Evolutionary conservation across 177 flowering plant species (phyloP).

Genomic region (Tripterygium wilfordii): DNA sequence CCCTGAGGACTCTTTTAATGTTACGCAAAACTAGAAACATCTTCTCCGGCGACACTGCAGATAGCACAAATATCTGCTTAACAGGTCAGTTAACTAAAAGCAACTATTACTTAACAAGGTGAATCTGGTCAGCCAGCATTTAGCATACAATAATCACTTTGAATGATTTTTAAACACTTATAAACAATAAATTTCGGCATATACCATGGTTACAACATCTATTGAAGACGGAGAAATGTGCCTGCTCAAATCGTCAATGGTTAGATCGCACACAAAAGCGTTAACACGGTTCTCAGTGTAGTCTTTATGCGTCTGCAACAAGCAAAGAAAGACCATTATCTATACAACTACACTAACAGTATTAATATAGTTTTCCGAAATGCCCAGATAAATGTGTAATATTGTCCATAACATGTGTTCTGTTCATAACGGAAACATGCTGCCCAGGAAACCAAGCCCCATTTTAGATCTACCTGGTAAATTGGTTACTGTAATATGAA

Average conservation of each 20-base stretch:
- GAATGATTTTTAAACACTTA: neutral
- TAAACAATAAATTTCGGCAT: conserved; percentile 2
- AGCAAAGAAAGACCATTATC: conserved; percentile 1
- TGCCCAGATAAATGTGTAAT: no score
- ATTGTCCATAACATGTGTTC: no score
- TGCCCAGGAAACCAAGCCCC: no score
- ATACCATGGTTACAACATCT: conserved; percentile 94
- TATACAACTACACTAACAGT: neutral
- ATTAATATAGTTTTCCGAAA: no score
- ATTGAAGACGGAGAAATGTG: conserved; percentile 75
- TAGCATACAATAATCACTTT: neutral
- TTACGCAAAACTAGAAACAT: conserved; percentile 79
- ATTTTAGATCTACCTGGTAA: no score
- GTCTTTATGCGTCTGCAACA: conserved; percentile 70
- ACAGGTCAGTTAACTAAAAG: conserved; percentile 42
- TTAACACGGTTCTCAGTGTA: conserved; percentile 48
- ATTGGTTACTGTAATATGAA: no score
- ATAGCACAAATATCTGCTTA: conserved; percentile 86
- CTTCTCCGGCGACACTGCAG: conserved; percentile 98
- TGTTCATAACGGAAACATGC: no score
- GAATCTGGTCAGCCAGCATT: no score
- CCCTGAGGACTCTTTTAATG: conserved; percentile 77
- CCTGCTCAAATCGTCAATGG: conserved; percentile 59
- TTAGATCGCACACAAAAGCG: conserved; percentile 87
- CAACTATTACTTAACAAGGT: conserved; percentile 1